These are phyloP conservation scores for Russula compacta DNA, from an alignment of 768 basidiomycete genomes.

Conservation along the genomic window DNA sequence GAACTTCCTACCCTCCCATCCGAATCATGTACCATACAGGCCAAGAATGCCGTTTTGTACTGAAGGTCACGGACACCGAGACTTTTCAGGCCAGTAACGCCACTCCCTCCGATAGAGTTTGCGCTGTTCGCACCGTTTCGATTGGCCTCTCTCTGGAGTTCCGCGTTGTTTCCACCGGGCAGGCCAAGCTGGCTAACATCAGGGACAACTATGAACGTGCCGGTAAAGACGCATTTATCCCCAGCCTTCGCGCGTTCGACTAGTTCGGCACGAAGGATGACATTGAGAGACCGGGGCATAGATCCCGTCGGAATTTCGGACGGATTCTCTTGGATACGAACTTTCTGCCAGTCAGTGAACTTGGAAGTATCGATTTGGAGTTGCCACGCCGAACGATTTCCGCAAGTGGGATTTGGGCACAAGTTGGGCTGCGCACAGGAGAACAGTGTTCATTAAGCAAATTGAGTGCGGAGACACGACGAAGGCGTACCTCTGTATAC, in stretches of 20 bases:
- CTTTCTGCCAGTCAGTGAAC: constrained; percentile 99
- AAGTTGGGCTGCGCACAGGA: constrained; percentile 60
- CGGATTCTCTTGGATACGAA: constrained; percentile 96
- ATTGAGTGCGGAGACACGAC: not conserved
- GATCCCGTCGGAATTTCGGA: constrained; percentile 98
- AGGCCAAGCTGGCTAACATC: constrained; percentile 94
- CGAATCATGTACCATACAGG: constrained; percentile 92
- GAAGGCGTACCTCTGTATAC: constrained; percentile 75
- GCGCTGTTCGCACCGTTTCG: constrained; percentile 50
- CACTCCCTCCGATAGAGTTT: constrained; percentile 60
- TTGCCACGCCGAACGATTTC: constrained; percentile 85
- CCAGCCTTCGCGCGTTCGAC: constrained; percentile 99
- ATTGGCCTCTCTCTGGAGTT: constrained; percentile 81
- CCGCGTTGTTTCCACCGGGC: constrained; percentile 86
- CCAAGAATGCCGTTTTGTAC: constrained; percentile 97
- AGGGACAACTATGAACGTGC: constrained; percentile 96
- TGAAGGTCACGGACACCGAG: constrained; percentile 92
- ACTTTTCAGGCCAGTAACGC: constrained; percentile 90
- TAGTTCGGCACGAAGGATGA: constrained; percentile 88
- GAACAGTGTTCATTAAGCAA: constrained; percentile 4
- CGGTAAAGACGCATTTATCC: constrained; percentile 97
- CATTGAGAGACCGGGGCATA: constrained; percentile 96
- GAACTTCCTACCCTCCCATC: constrained; percentile 67
- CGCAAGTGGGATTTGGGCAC: constrained; percentile 92
- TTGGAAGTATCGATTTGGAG: constrained; percentile 93